These are phyloP conservation scores for Eucalyptus globulus DNA, from an alignment of 345 rosid species.

Conservation along the genomic window DNA sequence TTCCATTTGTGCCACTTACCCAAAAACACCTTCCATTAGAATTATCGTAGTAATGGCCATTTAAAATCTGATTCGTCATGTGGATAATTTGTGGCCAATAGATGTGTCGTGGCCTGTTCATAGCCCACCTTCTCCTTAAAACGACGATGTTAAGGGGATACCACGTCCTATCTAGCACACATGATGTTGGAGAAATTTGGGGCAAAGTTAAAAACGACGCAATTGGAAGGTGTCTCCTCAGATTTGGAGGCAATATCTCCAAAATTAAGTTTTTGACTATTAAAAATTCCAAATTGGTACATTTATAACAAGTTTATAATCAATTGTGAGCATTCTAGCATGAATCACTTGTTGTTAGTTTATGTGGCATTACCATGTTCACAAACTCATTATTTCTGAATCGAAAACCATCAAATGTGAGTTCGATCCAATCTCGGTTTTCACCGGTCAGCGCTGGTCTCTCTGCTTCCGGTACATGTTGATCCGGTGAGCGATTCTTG, in stretches of 20 bases:
- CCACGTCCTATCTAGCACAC: background rate
- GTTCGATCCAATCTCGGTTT: background rate
- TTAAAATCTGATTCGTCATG: background rate
- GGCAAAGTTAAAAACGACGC: background rate
- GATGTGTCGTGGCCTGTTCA: background rate
- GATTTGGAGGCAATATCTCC: background rate
- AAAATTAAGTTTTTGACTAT: no score
- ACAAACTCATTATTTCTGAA: no score
- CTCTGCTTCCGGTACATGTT: background rate
- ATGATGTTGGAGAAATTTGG: background rate
- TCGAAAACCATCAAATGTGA: background rate
- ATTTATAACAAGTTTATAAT: fast-evolving
- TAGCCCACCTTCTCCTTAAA: background rate
- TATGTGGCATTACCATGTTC: background rate
- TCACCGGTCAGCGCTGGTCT: background rate
- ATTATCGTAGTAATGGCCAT: background rate
- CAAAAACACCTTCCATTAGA: background rate
- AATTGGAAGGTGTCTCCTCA: background rate
- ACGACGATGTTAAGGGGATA: background rate
- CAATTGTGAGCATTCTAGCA: background rate
- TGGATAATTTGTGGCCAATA: background rate
- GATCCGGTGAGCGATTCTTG: background rate
- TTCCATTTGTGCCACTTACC: no score
- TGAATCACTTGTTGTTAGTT: background rate
- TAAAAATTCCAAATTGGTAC: fast-evolving